phyloP scores from a whole-genome alignment of 208 protist species.

The Wallacemonas sp. region DNA sequence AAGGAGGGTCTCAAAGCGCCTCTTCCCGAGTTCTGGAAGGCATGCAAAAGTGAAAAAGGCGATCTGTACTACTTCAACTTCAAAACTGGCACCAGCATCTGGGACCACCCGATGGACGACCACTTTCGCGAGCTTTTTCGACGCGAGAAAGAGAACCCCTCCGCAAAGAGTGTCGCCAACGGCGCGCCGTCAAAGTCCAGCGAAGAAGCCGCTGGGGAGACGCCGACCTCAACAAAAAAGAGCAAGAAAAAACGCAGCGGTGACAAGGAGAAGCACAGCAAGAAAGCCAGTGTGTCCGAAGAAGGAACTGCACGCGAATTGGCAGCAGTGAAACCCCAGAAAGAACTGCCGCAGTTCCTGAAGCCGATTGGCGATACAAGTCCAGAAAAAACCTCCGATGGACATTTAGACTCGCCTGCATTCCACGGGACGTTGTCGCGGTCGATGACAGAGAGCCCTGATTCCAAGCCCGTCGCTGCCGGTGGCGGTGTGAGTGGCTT shows the following conservation, averaged over 20 bases:
- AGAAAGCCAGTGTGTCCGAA: constrained; percentile 7
- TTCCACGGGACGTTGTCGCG: constrained; percentile 1
- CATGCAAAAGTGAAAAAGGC: constrained; percentile 90
- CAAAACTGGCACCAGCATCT: constrained; percentile 89
- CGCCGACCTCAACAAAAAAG: constrained; percentile 19
- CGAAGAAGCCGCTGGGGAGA: not conserved
- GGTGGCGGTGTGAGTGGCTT: constrained; percentile 37
- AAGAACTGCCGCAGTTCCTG: constrained; percentile 21
- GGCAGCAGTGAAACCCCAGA: constrained; percentile 26
- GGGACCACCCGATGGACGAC: constrained; percentile 96
- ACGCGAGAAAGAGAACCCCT: constrained; percentile 48
- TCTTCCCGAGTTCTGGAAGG: constrained; percentile 94
- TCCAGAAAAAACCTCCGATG: too few relatives aligned
- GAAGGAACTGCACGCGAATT: constrained; percentile 10
- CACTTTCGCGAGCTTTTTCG: constrained; percentile 88
- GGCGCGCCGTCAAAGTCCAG: constrained; percentile 15
- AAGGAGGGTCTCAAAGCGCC: constrained; percentile 93
- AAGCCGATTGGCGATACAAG: constrained; percentile 12
- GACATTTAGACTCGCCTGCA: not conserved
- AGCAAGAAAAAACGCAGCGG: constrained; percentile 21
- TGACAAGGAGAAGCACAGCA: constrained; percentile 10
- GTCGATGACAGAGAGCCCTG: not conserved
- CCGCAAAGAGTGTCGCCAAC: constrained; percentile 31
- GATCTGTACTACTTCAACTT: constrained; percentile 97
- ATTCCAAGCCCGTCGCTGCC: constrained; percentile 18